Base-by-base conservation (phyloP, 2,329 filamentous ascomycete species). In the Chaetoscypha palmicola region DNA sequence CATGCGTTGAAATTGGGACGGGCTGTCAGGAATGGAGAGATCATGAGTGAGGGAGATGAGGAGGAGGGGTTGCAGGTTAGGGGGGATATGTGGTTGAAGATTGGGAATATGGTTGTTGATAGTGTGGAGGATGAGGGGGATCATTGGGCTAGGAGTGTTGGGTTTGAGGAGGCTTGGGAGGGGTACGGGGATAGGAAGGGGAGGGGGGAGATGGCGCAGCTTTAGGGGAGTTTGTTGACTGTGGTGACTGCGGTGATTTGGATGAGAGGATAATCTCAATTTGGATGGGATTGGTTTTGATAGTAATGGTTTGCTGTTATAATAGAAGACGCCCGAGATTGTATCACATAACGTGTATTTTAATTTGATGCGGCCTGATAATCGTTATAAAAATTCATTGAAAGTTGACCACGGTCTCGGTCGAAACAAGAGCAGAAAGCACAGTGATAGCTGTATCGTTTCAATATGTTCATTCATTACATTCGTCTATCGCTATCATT, bases 1-100 rank as follows among this genome's bases (percentile, higher is more conserved):
- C 91, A 97, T 64, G 72, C 79, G 8, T 71, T 81, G 42, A 96
- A 96, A 64, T 66, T 94, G 4, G 70, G 82, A 5, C 70, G 89
- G 23, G 81, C 86, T 1, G 62, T 92, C 14, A 74, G 75, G 3
- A 65, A 88, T 55, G 86, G 78, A 1, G 70, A 82, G 60, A 60
- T 69, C 23, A 57, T 73, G 1, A 74, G 71, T 40, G 55, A 59
- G 51, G 34, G 62, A 48, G 67, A 70, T 46, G 61, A 67, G 19
- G 66, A 61, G 43, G 63, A 70, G 3, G 73, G 73, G 68, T 68
- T 77, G 22, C 62, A 65, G 40, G 63, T 87, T 30, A 71, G 70
- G 48, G 70, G 69, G 0, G 70, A 72, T 3, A 67, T 75, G 56
- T 89, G 82, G 82, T 58, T 71, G 43, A 75, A 70, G 58, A 59